Percentiles rank a stretch among this genome's conserved stretches.
Evolutionary conservation across 495 filamentous ascomycete species (phyloP).

Genomic region (Penicillium crystallinum): DNA sequence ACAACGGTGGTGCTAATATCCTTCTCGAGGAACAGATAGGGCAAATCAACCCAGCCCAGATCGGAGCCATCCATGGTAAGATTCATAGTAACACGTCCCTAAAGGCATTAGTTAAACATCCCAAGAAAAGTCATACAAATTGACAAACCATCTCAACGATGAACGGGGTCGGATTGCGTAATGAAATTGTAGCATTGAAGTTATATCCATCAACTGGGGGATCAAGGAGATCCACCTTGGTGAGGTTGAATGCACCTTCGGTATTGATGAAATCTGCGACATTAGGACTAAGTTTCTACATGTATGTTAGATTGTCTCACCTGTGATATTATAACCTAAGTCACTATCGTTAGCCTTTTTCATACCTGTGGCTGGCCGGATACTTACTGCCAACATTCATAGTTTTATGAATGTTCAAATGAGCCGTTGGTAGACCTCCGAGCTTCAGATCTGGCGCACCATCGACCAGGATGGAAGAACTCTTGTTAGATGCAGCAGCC

Average conservation of each 20-base stretch:
- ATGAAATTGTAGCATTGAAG: constrained; percentile 25
- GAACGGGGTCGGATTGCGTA: constrained; percentile 23
- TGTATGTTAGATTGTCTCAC: constrained; percentile 2
- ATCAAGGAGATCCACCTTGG: constrained; percentile 17
- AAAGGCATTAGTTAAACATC: background rate
- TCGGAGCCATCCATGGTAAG: constrained; percentile 18
- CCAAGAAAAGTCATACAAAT: background rate
- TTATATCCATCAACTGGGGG: constrained; percentile 24
- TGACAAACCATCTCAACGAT: constrained; percentile 22
- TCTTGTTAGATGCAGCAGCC: constrained; percentile 20
- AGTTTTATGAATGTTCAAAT: constrained; percentile 27
- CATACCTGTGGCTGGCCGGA: background rate
- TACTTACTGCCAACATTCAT: constrained; percentile 9
- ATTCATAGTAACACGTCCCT: constrained; percentile 29
- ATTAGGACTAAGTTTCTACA: background rate
- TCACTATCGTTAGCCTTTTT: background rate
- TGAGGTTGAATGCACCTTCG: constrained; percentile 24
- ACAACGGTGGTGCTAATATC: constrained; percentile 9
- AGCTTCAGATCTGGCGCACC: constrained; percentile 22
- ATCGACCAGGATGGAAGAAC: constrained; percentile 17
- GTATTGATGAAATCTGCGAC: constrained; percentile 20
- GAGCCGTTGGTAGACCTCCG: constrained; percentile 21
- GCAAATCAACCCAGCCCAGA: constrained; percentile 26
- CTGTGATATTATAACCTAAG: constrained; percentile 24
- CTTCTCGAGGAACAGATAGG: constrained; percentile 20